phyloP scores from a whole-genome alignment of 257 asterid species.

The Leonotis leonurus region DNA sequence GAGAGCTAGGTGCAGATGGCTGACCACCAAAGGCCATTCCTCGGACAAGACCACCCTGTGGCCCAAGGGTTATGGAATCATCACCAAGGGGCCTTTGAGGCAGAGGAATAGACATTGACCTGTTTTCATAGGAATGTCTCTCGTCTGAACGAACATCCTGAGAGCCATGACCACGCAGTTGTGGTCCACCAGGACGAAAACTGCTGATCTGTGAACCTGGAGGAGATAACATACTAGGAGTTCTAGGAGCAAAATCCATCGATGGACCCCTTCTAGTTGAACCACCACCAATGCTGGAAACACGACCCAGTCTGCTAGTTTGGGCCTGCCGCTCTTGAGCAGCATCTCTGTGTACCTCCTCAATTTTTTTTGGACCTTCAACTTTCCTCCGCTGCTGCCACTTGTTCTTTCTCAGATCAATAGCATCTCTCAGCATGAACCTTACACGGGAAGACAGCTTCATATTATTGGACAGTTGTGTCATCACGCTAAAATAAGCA shows the following conservation, averaged over 20 bases:
- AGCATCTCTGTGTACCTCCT: constrained; percentile 91
- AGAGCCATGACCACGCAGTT: constrained; percentile 56
- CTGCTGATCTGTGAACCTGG: constrained; percentile 58
- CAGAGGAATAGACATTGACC: constrained; percentile 48
- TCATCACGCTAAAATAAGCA: constrained; percentile 55
- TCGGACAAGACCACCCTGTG: constrained; percentile 88
- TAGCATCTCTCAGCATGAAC: constrained; percentile 85
- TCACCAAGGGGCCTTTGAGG: constrained; percentile 71
- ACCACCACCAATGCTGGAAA: constrained; percentile 52
- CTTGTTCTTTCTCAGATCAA: constrained; percentile 87
- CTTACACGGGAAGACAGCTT: constrained; percentile 83
- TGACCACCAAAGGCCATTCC: constrained; percentile 79
- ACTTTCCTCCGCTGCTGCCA: constrained; percentile 99
- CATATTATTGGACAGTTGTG: constrained; percentile 60
- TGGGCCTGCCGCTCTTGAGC: constrained; percentile 94
- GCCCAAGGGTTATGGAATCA: constrained; percentile 80
- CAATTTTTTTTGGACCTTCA: constrained; percentile 96
- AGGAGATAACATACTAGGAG: constrained; percentile 49
- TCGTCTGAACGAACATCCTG: constrained; percentile 62
- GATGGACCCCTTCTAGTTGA: constrained; percentile 62
- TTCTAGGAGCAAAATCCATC: constrained; percentile 62
- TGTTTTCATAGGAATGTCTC: constrained; percentile 56
- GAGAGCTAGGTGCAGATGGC: constrained; percentile 33
- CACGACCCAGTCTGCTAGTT: constrained; percentile 49
- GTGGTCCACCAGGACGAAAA: constrained; percentile 43